phyloP scores from a whole-genome alignment of 345 rosid species.

The Chamaenerion angustifolium region DNA sequence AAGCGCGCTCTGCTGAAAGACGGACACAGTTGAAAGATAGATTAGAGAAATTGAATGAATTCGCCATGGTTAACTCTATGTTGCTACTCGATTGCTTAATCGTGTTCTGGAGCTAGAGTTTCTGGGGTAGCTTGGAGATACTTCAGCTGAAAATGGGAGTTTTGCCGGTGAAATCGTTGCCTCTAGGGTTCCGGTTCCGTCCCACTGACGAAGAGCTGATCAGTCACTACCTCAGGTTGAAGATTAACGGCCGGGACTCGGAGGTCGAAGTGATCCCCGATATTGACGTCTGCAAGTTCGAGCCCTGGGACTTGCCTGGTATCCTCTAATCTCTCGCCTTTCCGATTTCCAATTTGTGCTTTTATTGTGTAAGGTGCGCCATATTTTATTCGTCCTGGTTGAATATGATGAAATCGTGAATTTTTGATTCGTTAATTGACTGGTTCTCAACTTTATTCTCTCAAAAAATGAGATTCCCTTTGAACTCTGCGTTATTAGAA shows the following conservation, averaged over 20 bases:
- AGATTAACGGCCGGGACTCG: conserved; percentile 78
- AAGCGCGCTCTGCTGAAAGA: too few species aligned
- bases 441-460: conserved; percentile 10
- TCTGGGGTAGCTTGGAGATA: too few species aligned
- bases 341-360: background rate
- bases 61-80: too few species aligned
- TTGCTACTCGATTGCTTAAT: too few species aligned
- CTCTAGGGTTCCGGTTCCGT: conserved; percentile 76
- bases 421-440: conserved; percentile 11
- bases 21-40: too few species aligned
- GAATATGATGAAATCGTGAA: conserved; percentile 7
- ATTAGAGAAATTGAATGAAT: too few species aligned
- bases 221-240: conserved; percentile 64
- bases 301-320: conserved; percentile 98
- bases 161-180: conserved; percentile 34
- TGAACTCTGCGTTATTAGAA: background rate
- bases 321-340: background rate
- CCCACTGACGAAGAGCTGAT: conserved; percentile 92
- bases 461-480: conserved; percentile 10
- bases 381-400: background rate
- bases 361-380: background rate
- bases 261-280: conserved; percentile 72
- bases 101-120: too few species aligned
- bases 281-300: conserved; percentile 86
- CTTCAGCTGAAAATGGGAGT: too few species aligned